phyloP scores from a whole-genome alignment of 371 early-diverging fungal species.

The Mucor irregularis region DNA sequence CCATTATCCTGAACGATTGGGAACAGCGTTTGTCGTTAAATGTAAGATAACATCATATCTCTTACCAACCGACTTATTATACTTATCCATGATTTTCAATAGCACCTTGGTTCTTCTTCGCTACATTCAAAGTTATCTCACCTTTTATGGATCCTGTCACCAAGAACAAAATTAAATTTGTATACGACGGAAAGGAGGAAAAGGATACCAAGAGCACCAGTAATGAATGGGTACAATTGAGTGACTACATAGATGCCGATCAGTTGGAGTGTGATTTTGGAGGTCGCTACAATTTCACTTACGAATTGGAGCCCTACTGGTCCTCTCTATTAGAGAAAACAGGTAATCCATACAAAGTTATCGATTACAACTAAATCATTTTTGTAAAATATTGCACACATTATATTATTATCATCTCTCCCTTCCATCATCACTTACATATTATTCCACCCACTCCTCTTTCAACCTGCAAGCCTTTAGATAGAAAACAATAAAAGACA shows the following conservation, averaged over 20 bases:
- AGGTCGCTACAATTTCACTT: slow-evolving; percentile 57
- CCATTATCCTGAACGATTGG: slow-evolving; percentile 89
- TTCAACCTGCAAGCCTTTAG: background rate
- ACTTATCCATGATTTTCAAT: background rate
- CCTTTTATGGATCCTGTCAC: slow-evolving; percentile 94
- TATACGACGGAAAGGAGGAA: slow-evolving; percentile 57
- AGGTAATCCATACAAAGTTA: slow-evolving; percentile 43
- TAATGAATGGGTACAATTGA: slow-evolving; percentile 52
- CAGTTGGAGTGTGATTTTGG: slow-evolving; percentile 65
- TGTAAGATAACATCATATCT: slow-evolving; percentile 27
- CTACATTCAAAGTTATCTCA: slow-evolving; percentile 76
- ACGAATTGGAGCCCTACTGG: slow-evolving; percentile 66
- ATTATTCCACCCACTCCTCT: background rate
- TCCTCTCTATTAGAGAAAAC: slow-evolving; percentile 40
- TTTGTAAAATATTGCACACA: background rate
- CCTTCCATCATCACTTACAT: too few species aligned
- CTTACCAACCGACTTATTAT: background rate
- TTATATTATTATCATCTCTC: background rate
- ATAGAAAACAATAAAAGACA: background rate
- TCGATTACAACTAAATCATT: slow-evolving; percentile 30
- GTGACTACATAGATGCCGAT: slow-evolving; percentile 51
- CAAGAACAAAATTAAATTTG: slow-evolving; percentile 82
- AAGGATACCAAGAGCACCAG: slow-evolving; percentile 23
- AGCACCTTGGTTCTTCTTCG: slow-evolving; percentile 90
- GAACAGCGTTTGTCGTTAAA: slow-evolving; percentile 49